A percentile compares a stretch with the other conserved stretches of the same genome.
Conservation (phyloP, 371 early-diverging fungal species). For the Haplosporangium sp. region DNA sequence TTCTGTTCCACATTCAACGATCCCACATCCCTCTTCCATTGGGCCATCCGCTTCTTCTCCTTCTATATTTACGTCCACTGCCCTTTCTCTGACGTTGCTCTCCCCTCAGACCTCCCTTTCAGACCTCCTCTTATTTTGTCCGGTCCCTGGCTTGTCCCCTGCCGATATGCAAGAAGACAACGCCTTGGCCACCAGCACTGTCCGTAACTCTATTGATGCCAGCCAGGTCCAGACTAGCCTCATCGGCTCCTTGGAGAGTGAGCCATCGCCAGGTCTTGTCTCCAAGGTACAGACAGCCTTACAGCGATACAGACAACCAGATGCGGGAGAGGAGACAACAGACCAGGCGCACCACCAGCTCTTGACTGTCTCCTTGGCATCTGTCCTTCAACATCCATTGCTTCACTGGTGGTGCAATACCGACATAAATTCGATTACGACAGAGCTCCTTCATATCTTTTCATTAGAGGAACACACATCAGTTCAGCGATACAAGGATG, state of each 20-base stretch:
- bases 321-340: constrained; percentile 11
- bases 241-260: too few relatives aligned
- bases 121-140: too few relatives aligned
- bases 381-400: constrained; percentile 24
- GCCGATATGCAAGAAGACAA: too few relatives aligned
- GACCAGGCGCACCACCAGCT: constrained; percentile 18
- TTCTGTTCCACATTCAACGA: neutral
- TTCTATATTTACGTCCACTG: neutral
- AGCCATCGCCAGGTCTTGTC: neutral
- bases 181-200: too few relatives aligned
- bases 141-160: too few relatives aligned
- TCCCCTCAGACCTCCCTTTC: too few relatives aligned
- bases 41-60: neutral
- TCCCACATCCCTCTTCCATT: too few relatives aligned
- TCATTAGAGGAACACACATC: constrained; percentile 24
- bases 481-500: constrained; percentile 17
- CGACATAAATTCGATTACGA: constrained; percentile 20
- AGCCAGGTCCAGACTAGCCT: too few relatives aligned
- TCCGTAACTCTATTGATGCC: too few relatives aligned
- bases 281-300: constrained; percentile 12
- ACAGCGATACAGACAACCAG: constrained; percentile 3
- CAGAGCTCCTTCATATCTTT: constrained; percentile 37
- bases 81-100: neutral
- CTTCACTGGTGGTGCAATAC: constrained; percentile 53
- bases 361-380: constrained; percentile 18